phyloP scores from a whole-genome alignment of 345 rosid species.

The Kandelia obovata region DNA sequence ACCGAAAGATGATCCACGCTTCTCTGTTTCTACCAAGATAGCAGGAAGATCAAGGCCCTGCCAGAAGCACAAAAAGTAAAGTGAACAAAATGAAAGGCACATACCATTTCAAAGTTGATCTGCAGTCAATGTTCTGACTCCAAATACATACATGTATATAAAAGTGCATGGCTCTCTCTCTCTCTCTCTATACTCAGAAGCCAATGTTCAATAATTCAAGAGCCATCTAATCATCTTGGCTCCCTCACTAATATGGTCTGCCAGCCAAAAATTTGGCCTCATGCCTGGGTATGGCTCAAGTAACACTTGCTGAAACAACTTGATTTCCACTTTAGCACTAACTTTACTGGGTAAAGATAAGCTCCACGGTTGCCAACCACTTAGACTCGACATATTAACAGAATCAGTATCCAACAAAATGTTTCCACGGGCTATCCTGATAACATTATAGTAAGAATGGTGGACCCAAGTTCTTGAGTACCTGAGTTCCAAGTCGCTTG shows the following conservation, averaged over 20 bases:
- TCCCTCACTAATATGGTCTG: not conserved
- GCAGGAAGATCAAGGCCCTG: constrained; percentile 86
- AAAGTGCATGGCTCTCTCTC: too few species aligned
- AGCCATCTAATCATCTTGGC: not conserved
- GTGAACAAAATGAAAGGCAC: constrained; percentile 5
- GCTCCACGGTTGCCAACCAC: not conserved
- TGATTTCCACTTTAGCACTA: too few species aligned
- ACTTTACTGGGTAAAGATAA: not conserved
- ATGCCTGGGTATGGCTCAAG: not conserved
- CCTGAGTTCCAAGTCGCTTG: constrained; percentile 91
- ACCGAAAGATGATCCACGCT: constrained; percentile 80
- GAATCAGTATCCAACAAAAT: not conserved
- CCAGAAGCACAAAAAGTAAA: constrained; percentile 10
- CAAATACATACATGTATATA: not conserved
- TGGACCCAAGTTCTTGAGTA: constrained; percentile 9
- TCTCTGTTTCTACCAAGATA: constrained; percentile 77
- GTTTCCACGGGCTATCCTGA: not conserved
- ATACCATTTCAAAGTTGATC: constrained; percentile 11
- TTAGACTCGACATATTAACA: not conserved
- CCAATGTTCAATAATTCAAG: constrained; percentile 2
- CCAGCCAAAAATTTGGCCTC: not conserved
- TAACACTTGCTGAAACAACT: too few species aligned
- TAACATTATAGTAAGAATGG: not conserved
- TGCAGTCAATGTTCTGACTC: not conserved
- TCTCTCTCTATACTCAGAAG: not conserved